These are phyloP conservation scores for Suillus americanus DNA, from an alignment of 768 basidiomycete genomes.

Conservation along the genomic window DNA sequence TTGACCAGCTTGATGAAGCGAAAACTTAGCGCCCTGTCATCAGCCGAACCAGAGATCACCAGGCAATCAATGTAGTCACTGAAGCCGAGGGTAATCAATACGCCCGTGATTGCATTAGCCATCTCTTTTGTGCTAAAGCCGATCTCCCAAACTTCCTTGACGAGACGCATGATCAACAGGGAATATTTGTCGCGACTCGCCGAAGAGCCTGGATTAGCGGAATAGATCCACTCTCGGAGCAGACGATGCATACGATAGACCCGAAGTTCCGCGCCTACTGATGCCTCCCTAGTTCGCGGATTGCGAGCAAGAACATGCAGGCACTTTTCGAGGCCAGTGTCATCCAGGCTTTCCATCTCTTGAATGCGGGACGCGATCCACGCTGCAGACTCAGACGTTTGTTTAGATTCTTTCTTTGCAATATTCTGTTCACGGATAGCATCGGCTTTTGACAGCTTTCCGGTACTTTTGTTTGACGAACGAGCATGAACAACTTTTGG, in stretches of 20 bases:
- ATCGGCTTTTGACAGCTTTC: constrained; percentile 35
- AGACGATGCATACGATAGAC: constrained; percentile 55
- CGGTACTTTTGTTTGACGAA: constrained; percentile 27
- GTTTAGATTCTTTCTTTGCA: constrained; percentile 43
- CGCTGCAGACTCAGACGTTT: constrained; percentile 35
- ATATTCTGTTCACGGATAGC: constrained; percentile 45
- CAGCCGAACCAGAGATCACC: constrained; percentile 11
- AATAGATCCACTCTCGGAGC: constrained; percentile 51
- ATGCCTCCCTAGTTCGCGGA: constrained; percentile 40
- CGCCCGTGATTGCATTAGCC: constrained; percentile 36
- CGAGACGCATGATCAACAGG: constrained; percentile 45
- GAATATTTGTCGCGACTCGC: constrained; percentile 44
- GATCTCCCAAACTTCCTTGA: constrained; percentile 44
- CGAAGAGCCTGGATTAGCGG: constrained; percentile 36
- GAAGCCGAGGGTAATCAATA: constrained; percentile 51
- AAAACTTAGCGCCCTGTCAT: constrained; percentile 42
- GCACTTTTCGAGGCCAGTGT: constrained; percentile 28
- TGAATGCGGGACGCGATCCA: constrained; percentile 59
- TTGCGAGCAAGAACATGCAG: constrained; percentile 45
- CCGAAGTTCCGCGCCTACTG: constrained; percentile 49
- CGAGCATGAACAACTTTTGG: constrained; percentile 19
- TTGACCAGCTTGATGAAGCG: constrained; percentile 56
- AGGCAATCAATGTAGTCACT: constrained; percentile 34
- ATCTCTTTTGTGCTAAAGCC: constrained; percentile 30
- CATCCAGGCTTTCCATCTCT: constrained; percentile 33